A percentile compares a stretch with the other conserved stretches of the same genome.
These are phyloP conservation scores for Malania oleifera DNA, from an alignment of 164 flowering plant genomes.

Conservation along the genomic window DNA sequence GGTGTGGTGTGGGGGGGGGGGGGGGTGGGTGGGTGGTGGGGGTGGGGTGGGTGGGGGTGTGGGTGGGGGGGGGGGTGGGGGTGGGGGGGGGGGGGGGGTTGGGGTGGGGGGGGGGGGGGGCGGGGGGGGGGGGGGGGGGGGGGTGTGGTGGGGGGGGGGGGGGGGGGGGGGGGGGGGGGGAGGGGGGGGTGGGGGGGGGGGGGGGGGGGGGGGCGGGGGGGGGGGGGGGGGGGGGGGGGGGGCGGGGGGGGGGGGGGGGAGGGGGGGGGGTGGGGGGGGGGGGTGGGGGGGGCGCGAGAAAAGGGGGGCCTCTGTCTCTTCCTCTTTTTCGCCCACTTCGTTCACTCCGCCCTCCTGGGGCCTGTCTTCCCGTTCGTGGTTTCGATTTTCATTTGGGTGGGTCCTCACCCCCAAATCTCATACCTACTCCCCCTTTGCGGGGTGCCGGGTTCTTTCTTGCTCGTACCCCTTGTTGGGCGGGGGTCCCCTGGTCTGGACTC, in stretches of 20 bases:
- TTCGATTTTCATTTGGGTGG: too few relatives aligned
- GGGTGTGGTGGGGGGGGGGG: not conserved
- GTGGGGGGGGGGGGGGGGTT: not conserved
- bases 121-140: not conserved
- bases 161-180: not conserved
- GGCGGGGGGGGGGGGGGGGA: not conserved
- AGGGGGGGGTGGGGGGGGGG: not conserved
- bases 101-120: not conserved
- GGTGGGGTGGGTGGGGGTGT: not conserved
- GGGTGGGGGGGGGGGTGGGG: not conserved
- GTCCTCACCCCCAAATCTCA: too few relatives aligned
- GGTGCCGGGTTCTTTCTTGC: too few relatives aligned
- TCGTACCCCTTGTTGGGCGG: too few relatives aligned
- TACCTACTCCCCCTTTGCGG: too few relatives aligned
- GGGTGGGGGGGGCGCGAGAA: too few relatives aligned
- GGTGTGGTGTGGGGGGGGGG: too few relatives aligned
- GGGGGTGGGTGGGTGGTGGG: not conserved
- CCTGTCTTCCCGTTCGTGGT: too few relatives aligned
- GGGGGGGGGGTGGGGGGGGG: not conserved
- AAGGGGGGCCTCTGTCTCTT: too few relatives aligned
- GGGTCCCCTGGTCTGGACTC: too few relatives aligned
- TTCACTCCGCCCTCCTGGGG: not conserved
- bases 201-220: not conserved
- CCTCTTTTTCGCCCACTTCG: too few relatives aligned
- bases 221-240: not conserved